These are phyloP conservation scores for Mycena belliarum DNA, from an alignment of 768 basidiomycete genomes.

Conservation along the genomic window DNA sequence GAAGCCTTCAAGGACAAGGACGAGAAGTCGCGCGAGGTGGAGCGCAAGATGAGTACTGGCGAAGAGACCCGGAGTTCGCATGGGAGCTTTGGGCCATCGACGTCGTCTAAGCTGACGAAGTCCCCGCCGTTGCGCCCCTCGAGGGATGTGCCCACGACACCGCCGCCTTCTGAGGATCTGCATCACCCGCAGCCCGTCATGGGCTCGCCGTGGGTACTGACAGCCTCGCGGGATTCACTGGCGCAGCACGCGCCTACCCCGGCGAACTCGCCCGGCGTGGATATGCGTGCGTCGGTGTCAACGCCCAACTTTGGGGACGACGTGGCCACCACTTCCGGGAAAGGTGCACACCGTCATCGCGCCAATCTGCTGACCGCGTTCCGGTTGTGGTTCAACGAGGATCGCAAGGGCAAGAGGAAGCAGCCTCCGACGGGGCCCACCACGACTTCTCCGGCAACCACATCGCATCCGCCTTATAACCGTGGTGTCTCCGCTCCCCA, in stretches of 20 bases:
- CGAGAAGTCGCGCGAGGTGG: constrained; percentile 45
- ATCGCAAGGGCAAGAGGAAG: constrained; percentile 84
- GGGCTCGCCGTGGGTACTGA: constrained; percentile 76
- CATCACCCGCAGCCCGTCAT: constrained; percentile 40
- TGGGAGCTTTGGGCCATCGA: constrained; percentile 43
- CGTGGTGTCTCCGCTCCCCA: constrained; percentile 14
- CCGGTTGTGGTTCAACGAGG: constrained; percentile 91
- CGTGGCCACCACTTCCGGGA: constrained; percentile 10
- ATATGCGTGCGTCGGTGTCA: constrained; percentile 47
- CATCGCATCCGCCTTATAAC: background rate
- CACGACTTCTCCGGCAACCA: constrained; percentile 24
- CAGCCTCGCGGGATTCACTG: constrained; percentile 45
- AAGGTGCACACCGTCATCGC: constrained; percentile 52
- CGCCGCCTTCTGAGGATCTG: constrained; percentile 45
- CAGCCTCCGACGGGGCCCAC: constrained; percentile 37
- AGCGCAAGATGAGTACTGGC: constrained; percentile 46
- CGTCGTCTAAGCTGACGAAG: constrained; percentile 65
- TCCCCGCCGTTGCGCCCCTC: constrained; percentile 62
- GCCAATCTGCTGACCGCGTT: constrained; percentile 85
- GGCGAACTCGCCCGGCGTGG: constrained; percentile 55
- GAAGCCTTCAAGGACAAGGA: constrained; percentile 67
- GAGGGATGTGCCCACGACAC: constrained; percentile 54
- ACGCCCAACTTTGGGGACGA: constrained; percentile 40
- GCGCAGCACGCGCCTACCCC: constrained; percentile 44
- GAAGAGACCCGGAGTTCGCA: constrained; percentile 69